phyloP scores from a whole-genome alignment of 2,329 filamentous ascomycete genomes.

The Colletotrichum ledebouriae region DNA sequence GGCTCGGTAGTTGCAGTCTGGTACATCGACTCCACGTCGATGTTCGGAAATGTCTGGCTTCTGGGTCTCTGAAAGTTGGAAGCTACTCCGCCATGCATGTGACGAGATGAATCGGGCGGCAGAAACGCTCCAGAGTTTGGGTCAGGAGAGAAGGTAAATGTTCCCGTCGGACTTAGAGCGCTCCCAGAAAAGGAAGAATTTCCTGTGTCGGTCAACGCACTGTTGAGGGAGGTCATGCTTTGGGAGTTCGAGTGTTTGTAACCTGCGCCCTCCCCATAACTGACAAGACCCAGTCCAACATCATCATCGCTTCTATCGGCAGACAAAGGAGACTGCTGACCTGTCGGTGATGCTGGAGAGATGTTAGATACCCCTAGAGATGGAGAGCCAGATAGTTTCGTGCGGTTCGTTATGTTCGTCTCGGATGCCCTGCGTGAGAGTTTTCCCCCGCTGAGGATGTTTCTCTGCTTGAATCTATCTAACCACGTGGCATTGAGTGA shows the following conservation, averaged over 20 bases:
- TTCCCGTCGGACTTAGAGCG: slow-evolving; percentile 79
- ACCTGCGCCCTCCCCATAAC: slow-evolving; percentile 64
- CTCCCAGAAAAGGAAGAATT: slow-evolving; percentile 78
- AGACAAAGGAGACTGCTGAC: slow-evolving; percentile 76
- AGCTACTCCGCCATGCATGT: slow-evolving; percentile 52
- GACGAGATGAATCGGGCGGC: slow-evolving; percentile 54
- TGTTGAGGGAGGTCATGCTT: slow-evolving; percentile 75
- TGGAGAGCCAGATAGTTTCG: slow-evolving; percentile 68
- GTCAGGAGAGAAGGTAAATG: slow-evolving; percentile 83
- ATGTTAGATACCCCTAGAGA: slow-evolving; percentile 68
- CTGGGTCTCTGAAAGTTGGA: slow-evolving; percentile 79
- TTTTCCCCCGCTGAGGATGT: slow-evolving; percentile 65
- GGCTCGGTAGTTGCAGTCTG: slow-evolving; percentile 58
- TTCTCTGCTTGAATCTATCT: slow-evolving; percentile 95
- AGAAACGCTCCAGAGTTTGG: slow-evolving; percentile 76
- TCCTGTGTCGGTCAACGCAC: slow-evolving; percentile 73
- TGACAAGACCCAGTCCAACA: slow-evolving; percentile 69
- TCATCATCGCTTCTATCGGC: slow-evolving; percentile 79
- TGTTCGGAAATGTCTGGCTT: slow-evolving; percentile 87
- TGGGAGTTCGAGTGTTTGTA: slow-evolving; percentile 77
- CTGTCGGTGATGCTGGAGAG: slow-evolving; percentile 80
- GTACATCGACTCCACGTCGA: slow-evolving; percentile 72
- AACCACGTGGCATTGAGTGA: slow-evolving; percentile 84
- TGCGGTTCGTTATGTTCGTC: slow-evolving; percentile 79
- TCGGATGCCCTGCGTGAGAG: slow-evolving; percentile 71